A percentile compares a stretch with the other conserved stretches of the same genome.
These are phyloP conservation scores for Pinus albicaulis DNA, from an alignment of 75 land plant species.

Conservation along the genomic window DNA sequence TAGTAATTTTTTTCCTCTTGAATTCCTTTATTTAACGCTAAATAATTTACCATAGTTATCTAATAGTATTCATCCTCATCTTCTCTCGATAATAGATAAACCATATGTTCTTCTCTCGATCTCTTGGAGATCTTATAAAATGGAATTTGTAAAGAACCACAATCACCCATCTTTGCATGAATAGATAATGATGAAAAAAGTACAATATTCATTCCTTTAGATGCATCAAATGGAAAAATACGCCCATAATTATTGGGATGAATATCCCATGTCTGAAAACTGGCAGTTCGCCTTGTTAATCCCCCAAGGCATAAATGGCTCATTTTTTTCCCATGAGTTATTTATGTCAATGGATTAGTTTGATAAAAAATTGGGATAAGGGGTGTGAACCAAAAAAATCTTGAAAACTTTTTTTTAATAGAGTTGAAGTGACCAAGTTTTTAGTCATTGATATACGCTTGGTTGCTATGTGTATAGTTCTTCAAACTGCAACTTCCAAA, in stretches of 20 bases:
- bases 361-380: background rate
- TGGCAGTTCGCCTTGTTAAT: slow-evolving; percentile 3
- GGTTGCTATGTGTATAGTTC: too few relatives aligned
- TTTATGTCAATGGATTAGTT: slow-evolving; percentile 2
- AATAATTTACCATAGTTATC: background rate
- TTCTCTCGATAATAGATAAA: background rate
- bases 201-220: slow-evolving; percentile 11
- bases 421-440: too few relatives aligned
- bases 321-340: slow-evolving; percentile 5
- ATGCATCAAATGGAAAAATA: slow-evolving; percentile 12
- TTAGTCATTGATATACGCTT: too few relatives aligned
- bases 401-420: too few relatives aligned
- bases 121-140: slow-evolving; percentile 11
- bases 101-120: slow-evolving; percentile 7
- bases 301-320: background rate
- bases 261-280: slow-evolving; percentile 15
- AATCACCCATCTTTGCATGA: slow-evolving; percentile 1
- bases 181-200: slow-evolving; percentile 11
- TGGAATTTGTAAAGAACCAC: slow-evolving; percentile 2
- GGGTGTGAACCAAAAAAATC: too few relatives aligned
- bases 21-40: background rate
- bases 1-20: background rate
- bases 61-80: background rate
- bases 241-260: slow-evolving; percentile 21
- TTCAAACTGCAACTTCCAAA: too few relatives aligned